Evolutionary conservation across 2,329 filamentous ascomycete genomes (phyloP), one percentile per base, ranked within the genome.

Genomic region (Verticillium tricorpus): DNA sequence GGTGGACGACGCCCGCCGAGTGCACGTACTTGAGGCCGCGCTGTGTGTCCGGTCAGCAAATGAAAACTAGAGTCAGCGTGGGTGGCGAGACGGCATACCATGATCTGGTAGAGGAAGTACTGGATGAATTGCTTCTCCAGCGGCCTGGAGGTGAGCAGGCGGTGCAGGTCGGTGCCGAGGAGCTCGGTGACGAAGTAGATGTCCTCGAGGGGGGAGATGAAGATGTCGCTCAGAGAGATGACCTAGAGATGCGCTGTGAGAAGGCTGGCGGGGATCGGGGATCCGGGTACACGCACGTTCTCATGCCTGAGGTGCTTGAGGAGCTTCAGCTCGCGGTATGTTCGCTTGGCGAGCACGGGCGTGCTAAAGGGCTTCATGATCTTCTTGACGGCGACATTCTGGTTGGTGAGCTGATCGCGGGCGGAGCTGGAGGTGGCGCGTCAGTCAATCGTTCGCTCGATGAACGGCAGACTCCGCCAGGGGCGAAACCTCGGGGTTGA

Each of bases 361-460:
- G 95, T 99, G 84, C 93, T 97, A 80, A 99, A 99, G 11, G 95
- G 95, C 83, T 98, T 99, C 94, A 99, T 98, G 74, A 99, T 99
- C 87, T 99, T 99, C 86, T 99, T 99, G 75, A 99, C 93, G 63
- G 95, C 95, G 65, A 99, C 95, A 78, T 93, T 93, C 78, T 97
- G 93, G 76, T 87, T 91, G 64, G 95, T 98, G 78, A 99, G 92
- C 82, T 98, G 93, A 77, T 99, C 95, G 80, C 93, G 94, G 62
- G 95, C 95, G 67, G 95, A 98, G 80, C 94, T 98, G 67, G 32
- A 60, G 52, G 14, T 12, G 25, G 12, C 52, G 3, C 31, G 60
- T 66, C 40, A 66, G 65, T 58, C n/a, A n/a, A 25, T 28, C 28
- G 28, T 50, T 14, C 8, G 56, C 14, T 22, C 75, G 69, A n/a